phyloP scores from a whole-genome alignment of 2,329 filamentous ascomycete genomes.

The Pseudogymnoascus sp. region DNA sequence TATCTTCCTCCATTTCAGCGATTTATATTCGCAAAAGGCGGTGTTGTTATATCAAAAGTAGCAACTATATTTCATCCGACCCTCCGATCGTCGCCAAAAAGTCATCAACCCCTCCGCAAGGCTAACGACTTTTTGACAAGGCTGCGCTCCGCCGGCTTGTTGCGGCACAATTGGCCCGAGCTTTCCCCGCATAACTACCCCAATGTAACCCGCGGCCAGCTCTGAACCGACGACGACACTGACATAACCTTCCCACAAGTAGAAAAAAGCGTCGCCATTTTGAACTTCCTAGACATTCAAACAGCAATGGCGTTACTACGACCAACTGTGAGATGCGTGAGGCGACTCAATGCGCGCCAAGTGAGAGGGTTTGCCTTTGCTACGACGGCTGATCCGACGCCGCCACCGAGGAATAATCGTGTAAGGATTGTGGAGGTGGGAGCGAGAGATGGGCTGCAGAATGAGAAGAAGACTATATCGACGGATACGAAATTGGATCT shows the following conservation, averaged over 20 bases:
- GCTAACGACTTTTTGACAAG: constrained; percentile 11
- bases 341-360: constrained; percentile 10
- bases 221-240: not conserved
- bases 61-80: not conserved
- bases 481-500: constrained; percentile 70
- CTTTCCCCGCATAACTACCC: constrained; percentile 7
- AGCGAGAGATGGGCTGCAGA: constrained; percentile 80
- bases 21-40: not conserved
- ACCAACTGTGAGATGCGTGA: constrained; percentile 9
- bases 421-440: constrained; percentile 75
- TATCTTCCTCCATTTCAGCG: constrained; percentile 67
- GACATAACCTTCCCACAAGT: not conserved
- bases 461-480: constrained; percentile 67
- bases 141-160: not conserved
- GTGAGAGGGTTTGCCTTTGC: not conserved
- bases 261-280: not conserved
- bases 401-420: constrained; percentile 19
- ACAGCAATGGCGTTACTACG: constrained; percentile 3
- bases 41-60: not conserved
- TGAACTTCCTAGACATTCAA: not conserved
- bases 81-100: not conserved
- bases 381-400: not conserved
- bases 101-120: not conserved
- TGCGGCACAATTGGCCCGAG: constrained; percentile 5
- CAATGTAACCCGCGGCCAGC: constrained; percentile 4